Conservation (phyloP, 2,329 filamentous ascomycete genomes). For the Xylaria sp. region DNA sequence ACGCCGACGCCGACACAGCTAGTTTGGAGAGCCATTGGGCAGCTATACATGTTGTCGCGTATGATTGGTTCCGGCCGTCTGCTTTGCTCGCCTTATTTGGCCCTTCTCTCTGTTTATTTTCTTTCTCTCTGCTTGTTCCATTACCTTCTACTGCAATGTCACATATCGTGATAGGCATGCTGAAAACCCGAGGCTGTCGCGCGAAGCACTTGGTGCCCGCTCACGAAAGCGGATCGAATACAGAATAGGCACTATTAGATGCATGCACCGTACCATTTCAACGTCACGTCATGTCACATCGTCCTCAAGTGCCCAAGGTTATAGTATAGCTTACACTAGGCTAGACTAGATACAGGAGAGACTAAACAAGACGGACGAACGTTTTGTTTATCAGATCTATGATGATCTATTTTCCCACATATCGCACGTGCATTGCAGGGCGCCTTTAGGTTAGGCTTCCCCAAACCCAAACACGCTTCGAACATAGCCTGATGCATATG, state of each 20-base stretch:
- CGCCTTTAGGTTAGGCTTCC: neutral
- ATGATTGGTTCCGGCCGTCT: slow-evolving; percentile 14
- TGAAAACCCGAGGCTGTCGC: slow-evolving; percentile 29
- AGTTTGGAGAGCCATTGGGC: slow-evolving; percentile 36
- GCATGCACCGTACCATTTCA: slow-evolving; percentile 14
- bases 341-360: neutral
- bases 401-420: neutral
- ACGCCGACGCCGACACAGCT: neutral
- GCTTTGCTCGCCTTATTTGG: neutral
- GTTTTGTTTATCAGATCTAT: neutral
- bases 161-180: slow-evolving; percentile 10
- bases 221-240: neutral
- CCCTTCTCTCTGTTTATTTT: neutral
- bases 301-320: neutral
- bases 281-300: slow-evolving; percentile 6
- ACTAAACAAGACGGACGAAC: neutral
- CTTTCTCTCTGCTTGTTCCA: neutral
- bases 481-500: neutral
- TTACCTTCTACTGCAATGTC: slow-evolving; percentile 4
- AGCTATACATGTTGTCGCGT: slow-evolving; percentile 33
- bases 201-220: slow-evolving; percentile 1
- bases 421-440: slow-evolving; percentile 31
- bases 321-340: neutral
- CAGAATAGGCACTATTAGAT: neutral
- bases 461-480: neutral